These are phyloP conservation scores for Hanseniaspora clermontiae DNA, from an alignment of 805 yeast species.

Conservation along the genomic window DNA sequence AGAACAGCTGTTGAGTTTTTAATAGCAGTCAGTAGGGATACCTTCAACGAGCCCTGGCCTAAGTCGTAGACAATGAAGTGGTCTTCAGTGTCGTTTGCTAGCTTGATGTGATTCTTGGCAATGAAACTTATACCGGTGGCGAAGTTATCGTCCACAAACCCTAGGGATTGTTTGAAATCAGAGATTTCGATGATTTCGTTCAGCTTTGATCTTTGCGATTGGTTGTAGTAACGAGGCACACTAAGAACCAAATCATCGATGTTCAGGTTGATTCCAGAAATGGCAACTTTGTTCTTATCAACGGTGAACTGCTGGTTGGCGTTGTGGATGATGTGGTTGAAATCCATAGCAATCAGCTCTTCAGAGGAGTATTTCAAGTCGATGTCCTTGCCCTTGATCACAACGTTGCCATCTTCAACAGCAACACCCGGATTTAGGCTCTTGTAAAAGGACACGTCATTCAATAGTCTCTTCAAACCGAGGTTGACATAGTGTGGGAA, in stretches of 20 bases:
- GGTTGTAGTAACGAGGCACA: constrained; percentile 59
- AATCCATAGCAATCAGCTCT: constrained; percentile 73
- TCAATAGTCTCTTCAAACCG: constrained; percentile 60
- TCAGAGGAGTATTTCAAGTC: constrained; percentile 42
- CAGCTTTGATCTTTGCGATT: constrained; percentile 56
- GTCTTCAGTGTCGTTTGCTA: constrained; percentile 34
- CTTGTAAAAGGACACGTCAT: constrained; percentile 35
- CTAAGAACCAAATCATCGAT: constrained; percentile 61
- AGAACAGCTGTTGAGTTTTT: constrained; percentile 33
- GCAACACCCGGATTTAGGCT: constrained; percentile 48
- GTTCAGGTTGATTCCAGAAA: constrained; percentile 32
- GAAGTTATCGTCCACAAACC: constrained; percentile 79
- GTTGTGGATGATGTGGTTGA: constrained; percentile 50
- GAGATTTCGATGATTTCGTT: constrained; percentile 62
- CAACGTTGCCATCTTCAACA: constrained; percentile 14
- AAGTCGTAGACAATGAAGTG: constrained; percentile 70
- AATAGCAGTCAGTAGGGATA: constrained; percentile 54
- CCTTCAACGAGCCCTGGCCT: constrained; percentile 86
- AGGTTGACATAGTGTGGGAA: constrained; percentile 59
- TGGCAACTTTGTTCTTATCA: constrained; percentile 30
- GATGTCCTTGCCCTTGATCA: not conserved
- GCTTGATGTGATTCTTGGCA: constrained; percentile 31
- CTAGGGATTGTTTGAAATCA: constrained; percentile 43
- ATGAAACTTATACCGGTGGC: constrained; percentile 81
- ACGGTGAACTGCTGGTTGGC: constrained; percentile 49